These are phyloP conservation scores for Colletotrichum eremochloae DNA, from an alignment of 2,329 filamentous ascomycete genomes.

Conservation along the genomic window DNA sequence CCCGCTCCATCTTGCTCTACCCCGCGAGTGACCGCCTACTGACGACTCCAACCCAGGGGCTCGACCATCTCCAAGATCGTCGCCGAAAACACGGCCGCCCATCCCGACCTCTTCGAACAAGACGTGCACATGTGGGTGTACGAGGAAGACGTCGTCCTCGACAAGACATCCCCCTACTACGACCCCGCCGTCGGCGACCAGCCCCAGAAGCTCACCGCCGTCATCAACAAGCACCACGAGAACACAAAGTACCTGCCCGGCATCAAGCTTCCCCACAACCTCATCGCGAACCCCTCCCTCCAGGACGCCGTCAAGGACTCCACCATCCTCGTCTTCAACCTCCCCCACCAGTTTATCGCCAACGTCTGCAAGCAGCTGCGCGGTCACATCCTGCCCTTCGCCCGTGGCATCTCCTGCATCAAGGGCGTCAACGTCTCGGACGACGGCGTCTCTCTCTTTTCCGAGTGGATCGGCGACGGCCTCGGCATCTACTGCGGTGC, in stretches of 20 bases:
- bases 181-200: conserved; percentile 71
- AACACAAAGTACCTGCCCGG: conserved; percentile 98
- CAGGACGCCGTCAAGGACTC: conserved; percentile 85
- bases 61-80: conserved; percentile 98
- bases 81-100: conserved; percentile 86
- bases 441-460: conserved; percentile 89
- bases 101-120: conserved; percentile 86
- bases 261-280: conserved; percentile 84
- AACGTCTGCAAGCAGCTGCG: conserved; percentile 86
- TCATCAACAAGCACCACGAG: conserved; percentile 95
- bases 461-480: conserved; percentile 91
- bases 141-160: conserved; percentile 87
- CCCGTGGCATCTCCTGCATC: conserved; percentile 95
- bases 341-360: conserved; percentile 95
- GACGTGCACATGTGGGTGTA: conserved; percentile 99
- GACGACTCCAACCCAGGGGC: conserved; percentile 71
- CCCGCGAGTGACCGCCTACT: background rate
- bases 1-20: background rate
- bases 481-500: conserved; percentile 97
- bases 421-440: conserved; percentile 96
- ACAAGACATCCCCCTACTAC: conserved; percentile 80
- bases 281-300: conserved; percentile 86
- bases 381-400: conserved; percentile 91
- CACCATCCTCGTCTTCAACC: conserved; percentile 94
- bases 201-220: conserved; percentile 86